A percentile compares a stretch with the other conserved stretches of the same genome.
These are phyloP conservation scores for Pyrenophora tritici-repentis DNA, from an alignment of 2,329 filamentous ascomycete genomes.

Conservation along the genomic window DNA sequence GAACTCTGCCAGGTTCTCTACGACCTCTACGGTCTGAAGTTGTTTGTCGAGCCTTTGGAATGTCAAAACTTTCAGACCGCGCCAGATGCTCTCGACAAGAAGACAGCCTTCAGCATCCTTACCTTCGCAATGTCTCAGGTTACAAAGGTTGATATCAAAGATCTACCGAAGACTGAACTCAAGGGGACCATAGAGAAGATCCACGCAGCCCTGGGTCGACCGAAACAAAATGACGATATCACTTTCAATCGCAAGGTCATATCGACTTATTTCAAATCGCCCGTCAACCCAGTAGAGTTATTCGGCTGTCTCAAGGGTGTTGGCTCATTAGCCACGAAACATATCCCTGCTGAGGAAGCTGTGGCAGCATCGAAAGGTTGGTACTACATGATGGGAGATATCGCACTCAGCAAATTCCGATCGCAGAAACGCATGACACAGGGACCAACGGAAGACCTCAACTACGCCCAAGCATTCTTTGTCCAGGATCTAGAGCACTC, in stretches of 20 bases:
- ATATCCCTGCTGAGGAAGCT: constrained; percentile 67
- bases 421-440: constrained; percentile 76
- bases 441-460: constrained; percentile 80
- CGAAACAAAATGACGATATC: constrained; percentile 78
- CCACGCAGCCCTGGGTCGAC: constrained; percentile 78
- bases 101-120: constrained; percentile 78
- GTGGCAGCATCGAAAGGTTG: constrained; percentile 79
- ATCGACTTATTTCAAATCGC: constrained; percentile 77
- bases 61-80: constrained; percentile 72
- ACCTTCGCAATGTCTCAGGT: constrained; percentile 83
- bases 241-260: constrained; percentile 87
- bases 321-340: constrained; percentile 53
- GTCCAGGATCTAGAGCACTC: constrained; percentile 82
- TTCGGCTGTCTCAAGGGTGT: constrained; percentile 81
- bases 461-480: constrained; percentile 79
- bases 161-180: constrained; percentile 87
- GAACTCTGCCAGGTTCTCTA: constrained; percentile 73
- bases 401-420: constrained; percentile 85
- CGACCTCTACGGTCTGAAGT: constrained; percentile 47
- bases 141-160: constrained; percentile 83
- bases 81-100: constrained; percentile 75
- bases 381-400: constrained; percentile 90
- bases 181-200: constrained; percentile 91
- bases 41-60: constrained; percentile 43
- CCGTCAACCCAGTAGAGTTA: constrained; percentile 79